Conservation (phyloP, 371 early-diverging fungal genomes). For the Mortierella sp. region DNA sequence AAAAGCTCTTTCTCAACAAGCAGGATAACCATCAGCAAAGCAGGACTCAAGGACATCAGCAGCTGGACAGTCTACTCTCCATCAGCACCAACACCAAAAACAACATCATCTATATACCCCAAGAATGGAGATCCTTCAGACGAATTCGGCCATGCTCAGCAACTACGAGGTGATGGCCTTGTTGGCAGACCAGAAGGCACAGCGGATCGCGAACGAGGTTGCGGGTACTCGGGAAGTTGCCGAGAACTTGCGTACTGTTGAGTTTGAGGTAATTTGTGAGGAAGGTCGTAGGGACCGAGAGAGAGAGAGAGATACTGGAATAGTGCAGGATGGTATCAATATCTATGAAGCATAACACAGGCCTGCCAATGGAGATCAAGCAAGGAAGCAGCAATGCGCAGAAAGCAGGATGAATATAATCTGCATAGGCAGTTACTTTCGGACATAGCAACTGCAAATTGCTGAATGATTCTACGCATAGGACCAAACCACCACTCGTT, state of each 20-base stretch:
- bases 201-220: constrained; percentile 52
- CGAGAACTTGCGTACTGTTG: constrained; percentile 57
- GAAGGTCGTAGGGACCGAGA: not conserved
- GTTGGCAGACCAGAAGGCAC: constrained; percentile 56
- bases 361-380: too few species aligned
- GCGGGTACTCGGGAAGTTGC: constrained; percentile 46
- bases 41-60: not conserved
- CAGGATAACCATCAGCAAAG: not conserved
- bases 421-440: too few species aligned
- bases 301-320: not conserved
- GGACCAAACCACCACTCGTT: too few species aligned
- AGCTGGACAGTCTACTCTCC: not conserved
- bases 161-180: constrained; percentile 58
- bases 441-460: too few species aligned
- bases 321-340: too few species aligned
- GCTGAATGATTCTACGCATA: too few species aligned
- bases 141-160: constrained; percentile 56
- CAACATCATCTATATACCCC: not conserved
- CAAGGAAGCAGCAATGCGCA: not conserved
- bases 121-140: constrained; percentile 57
- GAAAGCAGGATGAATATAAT: not conserved
- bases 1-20: not conserved
- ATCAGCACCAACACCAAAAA: not conserved
- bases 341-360: too few species aligned
- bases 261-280: constrained; percentile 54